Conservation (phyloP, 345 rosid genomes). For the Arabis alpina region DNA sequence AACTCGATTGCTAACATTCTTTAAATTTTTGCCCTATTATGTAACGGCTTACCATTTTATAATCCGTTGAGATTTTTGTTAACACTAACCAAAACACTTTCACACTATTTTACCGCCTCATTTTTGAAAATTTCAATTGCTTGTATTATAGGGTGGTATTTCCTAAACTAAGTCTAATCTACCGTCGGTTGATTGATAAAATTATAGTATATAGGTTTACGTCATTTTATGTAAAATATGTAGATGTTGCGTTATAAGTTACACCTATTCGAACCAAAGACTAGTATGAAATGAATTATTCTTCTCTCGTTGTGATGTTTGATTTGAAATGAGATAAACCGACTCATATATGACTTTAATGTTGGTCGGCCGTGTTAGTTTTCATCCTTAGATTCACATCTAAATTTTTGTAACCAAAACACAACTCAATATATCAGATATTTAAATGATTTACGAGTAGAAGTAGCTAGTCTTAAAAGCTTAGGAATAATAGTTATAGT, state of each 20-base stretch:
- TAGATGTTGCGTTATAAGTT: slow-evolving; percentile 1
- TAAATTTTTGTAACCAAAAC: background rate
- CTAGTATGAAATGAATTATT: slow-evolving; percentile 33
- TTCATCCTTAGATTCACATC: background rate
- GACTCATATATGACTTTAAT: slow-evolving; percentile 13
- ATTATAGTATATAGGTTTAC: background rate
- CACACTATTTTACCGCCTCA: too few relatives aligned
- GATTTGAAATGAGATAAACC: slow-evolving; percentile 7
- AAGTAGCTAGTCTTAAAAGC: background rate
- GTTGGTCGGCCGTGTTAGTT: slow-evolving; percentile 12
- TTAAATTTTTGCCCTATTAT: too few relatives aligned
- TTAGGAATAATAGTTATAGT: background rate
- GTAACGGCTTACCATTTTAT: too few relatives aligned
- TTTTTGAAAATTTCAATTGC: background rate
- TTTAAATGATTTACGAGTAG: background rate
- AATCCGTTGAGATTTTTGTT: too few relatives aligned
- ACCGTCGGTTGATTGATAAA: background rate
- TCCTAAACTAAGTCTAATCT: background rate
- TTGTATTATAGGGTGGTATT: background rate
- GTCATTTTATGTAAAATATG: background rate
- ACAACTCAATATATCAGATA: background rate
- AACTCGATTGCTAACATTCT: background rate
- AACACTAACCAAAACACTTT: too few relatives aligned
- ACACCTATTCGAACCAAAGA: slow-evolving; percentile 3
- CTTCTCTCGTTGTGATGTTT: slow-evolving; percentile 8